Conservation (phyloP, 2,329 filamentous ascomycete genomes). For the Lachnellula subtilissima region DNA sequence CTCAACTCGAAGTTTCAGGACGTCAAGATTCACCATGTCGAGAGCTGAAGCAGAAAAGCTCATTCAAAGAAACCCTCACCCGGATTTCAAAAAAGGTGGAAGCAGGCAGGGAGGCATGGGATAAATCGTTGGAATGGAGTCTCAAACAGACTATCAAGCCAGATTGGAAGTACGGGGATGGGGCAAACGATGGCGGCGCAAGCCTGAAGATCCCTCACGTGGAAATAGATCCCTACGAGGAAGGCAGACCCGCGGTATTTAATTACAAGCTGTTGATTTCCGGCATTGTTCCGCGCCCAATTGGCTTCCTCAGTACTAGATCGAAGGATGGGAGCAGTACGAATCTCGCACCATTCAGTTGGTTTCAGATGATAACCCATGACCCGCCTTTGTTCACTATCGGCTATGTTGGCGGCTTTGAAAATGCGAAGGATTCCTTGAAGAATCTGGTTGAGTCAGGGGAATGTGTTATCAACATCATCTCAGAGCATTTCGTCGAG, state of each 20-base stretch:
- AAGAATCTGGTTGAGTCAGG: constrained; percentile 65
- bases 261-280: constrained; percentile 95
- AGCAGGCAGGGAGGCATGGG: constrained; percentile 58
- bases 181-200: constrained; percentile 50
- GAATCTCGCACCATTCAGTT: constrained; percentile 85
- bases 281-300: constrained; percentile 75
- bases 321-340: constrained; percentile 55
- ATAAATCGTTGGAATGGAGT: constrained; percentile 42
- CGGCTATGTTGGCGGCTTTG: constrained; percentile 43
- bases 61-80: constrained; percentile 60
- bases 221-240: constrained; percentile 74
- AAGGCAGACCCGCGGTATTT: constrained; percentile 59
- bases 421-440: constrained; percentile 70
- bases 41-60: constrained; percentile 34
- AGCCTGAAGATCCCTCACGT: constrained; percentile 55
- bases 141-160: constrained; percentile 62
- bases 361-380: constrained; percentile 77
- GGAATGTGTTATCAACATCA: constrained; percentile 84
- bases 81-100: constrained; percentile 71
- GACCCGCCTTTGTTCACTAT: constrained; percentile 80
- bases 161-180: constrained; percentile 60
- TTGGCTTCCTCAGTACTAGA: constrained; percentile 58
- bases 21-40: constrained; percentile 18
- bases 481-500: constrained; percentile 78
- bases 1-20: background rate